Evolutionary conservation across 352 stramenopile species (phyloP).

Genomic region (Pythium sukuiense): DNA sequence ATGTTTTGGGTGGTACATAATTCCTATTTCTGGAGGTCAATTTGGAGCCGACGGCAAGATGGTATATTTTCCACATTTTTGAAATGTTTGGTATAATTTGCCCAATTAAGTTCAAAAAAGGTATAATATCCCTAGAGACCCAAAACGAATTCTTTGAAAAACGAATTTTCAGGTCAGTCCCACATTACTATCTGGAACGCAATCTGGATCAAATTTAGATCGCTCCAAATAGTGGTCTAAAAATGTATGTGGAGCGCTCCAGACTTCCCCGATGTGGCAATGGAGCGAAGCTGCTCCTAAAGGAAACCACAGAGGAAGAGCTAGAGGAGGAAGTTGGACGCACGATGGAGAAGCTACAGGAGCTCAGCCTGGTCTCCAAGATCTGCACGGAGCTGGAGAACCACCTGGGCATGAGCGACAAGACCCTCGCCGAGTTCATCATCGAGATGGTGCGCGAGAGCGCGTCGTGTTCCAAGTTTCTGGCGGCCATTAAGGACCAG

Average conservation of each 20-base stretch:
- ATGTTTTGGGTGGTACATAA: no score
- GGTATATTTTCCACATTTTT: no score
- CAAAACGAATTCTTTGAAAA: background rate
- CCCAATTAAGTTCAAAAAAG: no score
- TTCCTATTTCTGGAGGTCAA: no score
- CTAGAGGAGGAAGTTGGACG: background rate
- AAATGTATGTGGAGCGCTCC: background rate
- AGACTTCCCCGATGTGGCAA: background rate
- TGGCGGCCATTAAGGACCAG: slow-evolving; percentile 57
- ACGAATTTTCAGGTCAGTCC: background rate
- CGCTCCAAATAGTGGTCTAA: slow-evolving; percentile 2
- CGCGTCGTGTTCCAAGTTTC: slow-evolving; percentile 58
- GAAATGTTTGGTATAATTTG: no score
- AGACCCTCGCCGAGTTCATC: slow-evolving; percentile 96
- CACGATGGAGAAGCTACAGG: slow-evolving; percentile 86
- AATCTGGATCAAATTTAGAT: background rate
- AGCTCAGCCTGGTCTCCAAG: slow-evolving; percentile 88
- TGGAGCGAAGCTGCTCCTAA: slow-evolving; percentile 11
- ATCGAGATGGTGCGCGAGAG: slow-evolving; percentile 88
- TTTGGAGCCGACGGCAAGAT: no score
- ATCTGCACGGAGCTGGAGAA: slow-evolving; percentile 89
- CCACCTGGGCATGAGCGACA: slow-evolving; percentile 94
- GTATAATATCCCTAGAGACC: no score
- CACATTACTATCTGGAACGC: slow-evolving; percentile 1
- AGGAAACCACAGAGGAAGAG: slow-evolving; percentile 9